Conservation (phyloP, 2,329 filamentous ascomycete species). For the Paecilomyces dactylethromorphus region DNA sequence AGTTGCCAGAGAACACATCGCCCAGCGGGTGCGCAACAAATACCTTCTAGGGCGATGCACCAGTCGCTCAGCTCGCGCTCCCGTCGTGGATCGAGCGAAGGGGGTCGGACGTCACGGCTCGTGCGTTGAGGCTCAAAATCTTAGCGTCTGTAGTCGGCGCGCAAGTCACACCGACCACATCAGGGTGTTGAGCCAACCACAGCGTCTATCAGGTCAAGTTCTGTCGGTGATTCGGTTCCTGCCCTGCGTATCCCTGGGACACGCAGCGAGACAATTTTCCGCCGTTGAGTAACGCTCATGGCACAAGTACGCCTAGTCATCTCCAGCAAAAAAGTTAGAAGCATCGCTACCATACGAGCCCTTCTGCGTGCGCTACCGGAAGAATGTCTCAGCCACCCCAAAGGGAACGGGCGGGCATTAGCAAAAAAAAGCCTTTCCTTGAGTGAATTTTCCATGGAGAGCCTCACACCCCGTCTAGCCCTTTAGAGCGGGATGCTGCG, state of each 20-base stretch:
- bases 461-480: not conserved
- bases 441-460: not conserved
- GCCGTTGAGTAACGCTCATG: not conserved
- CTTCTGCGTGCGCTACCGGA: not conserved
- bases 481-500: too few species aligned
- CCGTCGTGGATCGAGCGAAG: not conserved
- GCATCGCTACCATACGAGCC: not conserved
- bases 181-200: not conserved
- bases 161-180: not conserved
- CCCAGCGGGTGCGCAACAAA: not conserved
- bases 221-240: not conserved
- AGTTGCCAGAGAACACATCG: not conserved
- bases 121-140: not conserved
- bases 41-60: not conserved
- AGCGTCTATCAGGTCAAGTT: not conserved
- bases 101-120: not conserved
- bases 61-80: not conserved
- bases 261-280: not conserved
- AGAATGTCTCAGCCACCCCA: not conserved
- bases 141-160: not conserved
- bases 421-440: not conserved
- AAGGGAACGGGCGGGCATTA: not conserved
- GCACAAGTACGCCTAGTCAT: not conserved
- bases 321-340: not conserved
- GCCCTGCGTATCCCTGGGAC: not conserved